These are phyloP conservation scores for Alternaria sp. DNA, from an alignment of 2,329 filamentous ascomycete species.

Conservation along the genomic window DNA sequence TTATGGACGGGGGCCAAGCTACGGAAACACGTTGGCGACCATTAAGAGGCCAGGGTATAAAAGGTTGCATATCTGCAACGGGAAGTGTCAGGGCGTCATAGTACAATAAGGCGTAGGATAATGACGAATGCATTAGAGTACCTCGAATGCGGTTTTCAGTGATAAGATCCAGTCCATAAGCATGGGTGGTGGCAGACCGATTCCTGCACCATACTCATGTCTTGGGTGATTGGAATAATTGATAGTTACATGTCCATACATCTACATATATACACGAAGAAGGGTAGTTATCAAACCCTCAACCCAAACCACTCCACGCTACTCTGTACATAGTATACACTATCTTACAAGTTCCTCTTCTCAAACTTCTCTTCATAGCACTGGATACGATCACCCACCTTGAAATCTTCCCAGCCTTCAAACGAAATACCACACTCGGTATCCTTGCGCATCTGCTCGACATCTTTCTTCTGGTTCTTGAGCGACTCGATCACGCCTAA, in stretches of 20 bases:
- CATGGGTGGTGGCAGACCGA: neutral
- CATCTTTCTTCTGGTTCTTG: conserved; percentile 92
- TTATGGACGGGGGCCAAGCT: conserved; percentile 57
- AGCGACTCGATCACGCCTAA: conserved; percentile 79
- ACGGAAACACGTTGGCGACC: conserved; percentile 46
- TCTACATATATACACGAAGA: neutral
- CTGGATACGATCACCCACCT: conserved; percentile 84
- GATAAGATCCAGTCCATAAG: neutral
- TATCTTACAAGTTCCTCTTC: conserved; percentile 63
- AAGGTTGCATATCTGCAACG: neutral
- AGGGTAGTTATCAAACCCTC: neutral
- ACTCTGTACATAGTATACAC: neutral
- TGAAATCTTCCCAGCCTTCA: conserved; percentile 77
- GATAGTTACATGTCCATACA: neutral
- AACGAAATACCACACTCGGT: conserved; percentile 93
- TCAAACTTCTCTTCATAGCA: conserved; percentile 80
- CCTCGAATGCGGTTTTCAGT: neutral
- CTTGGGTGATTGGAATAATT: neutral
- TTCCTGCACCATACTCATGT: neutral
- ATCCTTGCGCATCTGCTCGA: conserved; percentile 86
- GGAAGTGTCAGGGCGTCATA: neutral
- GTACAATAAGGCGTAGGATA: neutral
- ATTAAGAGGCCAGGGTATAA: neutral
- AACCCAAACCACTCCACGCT: neutral
- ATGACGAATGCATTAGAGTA: neutral